These are phyloP conservation scores for Pyrus betulifolia DNA, from an alignment of 306 rosid species.

Conservation along the genomic window DNA sequence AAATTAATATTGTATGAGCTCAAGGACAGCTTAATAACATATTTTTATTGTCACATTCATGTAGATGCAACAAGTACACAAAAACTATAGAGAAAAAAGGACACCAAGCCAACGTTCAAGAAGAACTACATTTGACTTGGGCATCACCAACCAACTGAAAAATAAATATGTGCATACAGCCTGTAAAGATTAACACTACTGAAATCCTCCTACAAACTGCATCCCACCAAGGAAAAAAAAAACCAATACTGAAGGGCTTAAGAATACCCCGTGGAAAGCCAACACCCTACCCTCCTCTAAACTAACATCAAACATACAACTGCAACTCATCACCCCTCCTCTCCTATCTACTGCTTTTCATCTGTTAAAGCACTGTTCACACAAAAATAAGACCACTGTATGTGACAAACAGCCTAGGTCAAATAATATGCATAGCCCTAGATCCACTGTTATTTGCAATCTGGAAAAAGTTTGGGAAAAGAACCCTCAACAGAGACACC, in stretches of 20 bases:
- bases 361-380: not conserved
- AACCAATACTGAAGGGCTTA: not conserved
- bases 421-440: not conserved
- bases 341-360: not conserved
- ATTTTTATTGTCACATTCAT: slow-evolving; percentile 1
- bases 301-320: not conserved
- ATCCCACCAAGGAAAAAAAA: not conserved
- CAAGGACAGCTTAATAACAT: slow-evolving; percentile 20
- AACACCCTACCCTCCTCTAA: not conserved
- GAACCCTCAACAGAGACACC: not conserved
- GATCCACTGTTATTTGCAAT: not conserved
- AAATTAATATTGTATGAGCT: slow-evolving; percentile 8
- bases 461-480: not conserved
- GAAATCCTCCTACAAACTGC: not conserved
- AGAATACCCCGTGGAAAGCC: not conserved
- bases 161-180: not conserved
- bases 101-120: not conserved
- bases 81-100: not conserved
- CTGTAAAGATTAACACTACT: not conserved
- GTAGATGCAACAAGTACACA: not conserved
- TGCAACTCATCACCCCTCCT: not conserved
- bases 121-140: not conserved
- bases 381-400: not conserved
- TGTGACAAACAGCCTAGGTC: not conserved
- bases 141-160: not conserved